Conservation (phyloP, 2,329 filamentous ascomycete genomes). For the Alternaria angustiovoidea region DNA sequence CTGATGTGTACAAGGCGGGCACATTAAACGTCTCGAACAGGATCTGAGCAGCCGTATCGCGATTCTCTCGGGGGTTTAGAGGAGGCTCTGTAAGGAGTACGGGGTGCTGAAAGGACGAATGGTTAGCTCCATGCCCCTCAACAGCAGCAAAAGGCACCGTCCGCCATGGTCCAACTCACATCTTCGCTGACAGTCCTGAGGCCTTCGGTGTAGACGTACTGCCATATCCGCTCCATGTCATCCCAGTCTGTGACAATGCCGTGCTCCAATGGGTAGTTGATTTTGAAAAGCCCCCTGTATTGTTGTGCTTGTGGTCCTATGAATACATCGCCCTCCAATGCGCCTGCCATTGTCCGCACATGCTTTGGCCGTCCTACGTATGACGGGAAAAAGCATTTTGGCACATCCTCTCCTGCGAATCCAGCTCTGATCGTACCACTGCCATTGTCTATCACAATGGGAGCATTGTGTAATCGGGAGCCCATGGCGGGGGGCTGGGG, state of each 20-base stretch:
- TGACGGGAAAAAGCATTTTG: conserved; percentile 96
- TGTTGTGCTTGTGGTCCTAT: conserved; percentile 93
- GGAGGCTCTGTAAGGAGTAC: conserved; percentile 96
- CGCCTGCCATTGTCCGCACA: conserved; percentile 91
- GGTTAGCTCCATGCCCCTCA: conserved; percentile 21
- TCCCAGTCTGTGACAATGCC: conserved; percentile 99
- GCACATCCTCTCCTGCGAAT: conserved; percentile 93
- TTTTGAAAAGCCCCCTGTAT: conserved; percentile 90
- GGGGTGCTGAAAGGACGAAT: conserved; percentile 70
- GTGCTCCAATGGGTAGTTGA: conserved; percentile 93
- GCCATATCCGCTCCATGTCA: conserved; percentile 99
- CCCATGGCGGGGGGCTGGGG: conserved; percentile 58
- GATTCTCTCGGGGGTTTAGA: conserved; percentile 92
- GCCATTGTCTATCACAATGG: conserved; percentile 98
- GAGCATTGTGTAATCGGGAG: conserved; percentile 89
- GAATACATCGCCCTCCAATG: conserved; percentile 94
- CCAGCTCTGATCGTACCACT: conserved; percentile 97
- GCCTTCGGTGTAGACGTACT: conserved; percentile 95
- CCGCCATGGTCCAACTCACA: conserved; percentile 58
- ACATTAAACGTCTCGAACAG: conserved; percentile 99
- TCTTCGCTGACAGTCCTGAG: conserved; percentile 97
- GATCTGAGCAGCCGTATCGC: conserved; percentile 95
- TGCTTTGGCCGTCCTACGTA: conserved; percentile 98
- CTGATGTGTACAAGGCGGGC: conserved; percentile 93
- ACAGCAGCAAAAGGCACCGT: conserved; percentile 13